Evolutionary conservation across 306 rosid genomes (phyloP), one percentile per base, ranked within the genome.

Genomic region (Vachellia pachyceras): DNA sequence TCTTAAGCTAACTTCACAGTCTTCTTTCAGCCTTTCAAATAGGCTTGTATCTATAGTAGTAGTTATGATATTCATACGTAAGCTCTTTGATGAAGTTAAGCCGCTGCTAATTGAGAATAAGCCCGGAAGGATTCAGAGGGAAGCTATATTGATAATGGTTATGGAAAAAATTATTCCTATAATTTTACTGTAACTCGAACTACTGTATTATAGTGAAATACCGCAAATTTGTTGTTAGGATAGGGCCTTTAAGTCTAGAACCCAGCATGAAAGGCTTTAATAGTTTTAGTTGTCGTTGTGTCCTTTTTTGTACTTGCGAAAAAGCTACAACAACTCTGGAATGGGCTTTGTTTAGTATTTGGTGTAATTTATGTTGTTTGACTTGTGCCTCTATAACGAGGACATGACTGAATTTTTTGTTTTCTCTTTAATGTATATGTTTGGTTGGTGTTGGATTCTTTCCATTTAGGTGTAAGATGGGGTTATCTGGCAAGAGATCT

Each of bases 401-500:
- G 23, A 13, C 12, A 25, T 65, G 46, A 65, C 42, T 78, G 54
- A 10, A 23, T 66, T 17, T 55, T 10, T 63, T 72, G 14, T 29
- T 20, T 25, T 70, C 37, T 33, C 64, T 73, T 35, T 14, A 18
- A 61, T 50, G 40, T 29, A 4, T 37, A 25, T 67, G 14, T 39
- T 13, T 22, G 29, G 10, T 29, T 45, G 18, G 9, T 75, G 9
- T 69, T 7, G 46, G 13, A 12, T 1, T 69, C 23, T 72, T 33
- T 73, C 9, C 2, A 39, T 64, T 49, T 70, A 76, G 86, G 79
- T 57, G 5, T 75, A 36, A 67, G 76, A 85, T 89, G 92, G 85
- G 85, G 42, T 58, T 52, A n/a, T 84, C 86, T 37, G 77, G 83
- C 37, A 89, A 87, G 77, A 85, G 82, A 80, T 83, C 75, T 69